Base-by-base conservation (phyloP, 2,329 filamentous ascomycete species). In the Aspergillus thermomutatus region DNA sequence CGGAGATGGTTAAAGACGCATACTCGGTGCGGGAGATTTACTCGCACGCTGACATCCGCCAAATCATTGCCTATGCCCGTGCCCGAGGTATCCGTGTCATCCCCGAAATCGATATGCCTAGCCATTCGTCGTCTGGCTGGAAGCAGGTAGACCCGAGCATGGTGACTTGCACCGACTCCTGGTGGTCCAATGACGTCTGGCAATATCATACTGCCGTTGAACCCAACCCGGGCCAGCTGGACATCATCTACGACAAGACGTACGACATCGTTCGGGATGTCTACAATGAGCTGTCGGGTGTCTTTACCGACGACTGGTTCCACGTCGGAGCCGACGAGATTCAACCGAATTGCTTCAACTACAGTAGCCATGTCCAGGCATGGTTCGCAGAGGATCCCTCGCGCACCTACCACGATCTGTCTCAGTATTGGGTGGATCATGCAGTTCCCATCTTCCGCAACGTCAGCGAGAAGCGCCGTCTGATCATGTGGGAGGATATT, bases 61-160 rank as follows among this genome's bases (percentile, higher is more conserved):
- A 70, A 2, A 69, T 84, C 50, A 75, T 84, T 51, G 65, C 67
- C 11, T 83, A 83, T 60, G 82, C 79, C 17, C 74, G 79, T 40
- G 78, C 79, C 34, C 83, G 83, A 19, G 83, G 80, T 55, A 76
- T 86, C n/a, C 81, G 84, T 54, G 75, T 86, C 54, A 75, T 86
- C 34, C 81, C 83, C n/a, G 83, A 86, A 63, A 79, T 85, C 45
- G 83, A 86, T 66, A 85, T 85, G 82, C 83, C 83, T 6, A 81
- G 83, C 49, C 83, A 86, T 66, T 79, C 82, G 5, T 74, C 77
- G 28, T 77, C 81, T 0, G 82, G 82, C 28, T 84, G 82, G 82
- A 75, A 80, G 53, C 82, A 83, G 58, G 74, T 86, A 6, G 81
- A 85, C 57, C 75, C 82, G 25, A 74, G 77, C 25, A 83, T 87